A percentile compares a stretch with the other conserved stretches of the same genome.
phyloP scores from a whole-genome alignment of 257 asterid species.

The Solanum chiquidenum region DNA sequence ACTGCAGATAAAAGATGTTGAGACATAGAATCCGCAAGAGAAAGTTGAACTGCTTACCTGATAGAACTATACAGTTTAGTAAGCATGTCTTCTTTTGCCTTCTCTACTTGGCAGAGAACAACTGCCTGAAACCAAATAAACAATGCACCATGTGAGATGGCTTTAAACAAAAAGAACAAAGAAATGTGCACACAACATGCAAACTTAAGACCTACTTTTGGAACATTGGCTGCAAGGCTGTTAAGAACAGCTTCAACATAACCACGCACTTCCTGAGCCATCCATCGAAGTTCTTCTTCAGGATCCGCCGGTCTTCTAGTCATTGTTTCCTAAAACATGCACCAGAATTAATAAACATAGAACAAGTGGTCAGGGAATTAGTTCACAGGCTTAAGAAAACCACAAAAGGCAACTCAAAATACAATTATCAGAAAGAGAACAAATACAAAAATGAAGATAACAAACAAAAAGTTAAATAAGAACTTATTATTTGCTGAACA shows the following conservation, averaged over 20 bases:
- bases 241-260: constrained; percentile 94
- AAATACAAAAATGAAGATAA: neutral
- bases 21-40: neutral
- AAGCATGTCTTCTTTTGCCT: constrained; percentile 96
- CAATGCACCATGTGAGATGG: constrained; percentile 5
- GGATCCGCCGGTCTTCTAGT: constrained; percentile 85
- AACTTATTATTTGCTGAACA: neutral
- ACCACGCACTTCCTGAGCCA: constrained; percentile 97
- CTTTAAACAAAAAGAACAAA: neutral
- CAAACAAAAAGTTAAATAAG: neutral
- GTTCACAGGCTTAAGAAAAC: neutral
- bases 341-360: neutral
- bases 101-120: constrained; percentile 93
- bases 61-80: constrained; percentile 81
- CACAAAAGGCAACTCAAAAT: neutral
- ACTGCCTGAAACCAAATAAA: constrained; percentile 55
- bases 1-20: neutral
- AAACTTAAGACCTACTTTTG: constrained; percentile 44
- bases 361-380: neutral
- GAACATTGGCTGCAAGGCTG: constrained; percentile 94
- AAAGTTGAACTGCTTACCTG: constrained; percentile 37
- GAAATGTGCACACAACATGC: neutral
- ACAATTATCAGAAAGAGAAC: neutral
- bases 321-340: constrained; percentile 59
- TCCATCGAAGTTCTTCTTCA: constrained; percentile 96